phyloP scores from a whole-genome alignment of 2,329 filamentous ascomycete genomes.

The Claviceps sorghi region DNA sequence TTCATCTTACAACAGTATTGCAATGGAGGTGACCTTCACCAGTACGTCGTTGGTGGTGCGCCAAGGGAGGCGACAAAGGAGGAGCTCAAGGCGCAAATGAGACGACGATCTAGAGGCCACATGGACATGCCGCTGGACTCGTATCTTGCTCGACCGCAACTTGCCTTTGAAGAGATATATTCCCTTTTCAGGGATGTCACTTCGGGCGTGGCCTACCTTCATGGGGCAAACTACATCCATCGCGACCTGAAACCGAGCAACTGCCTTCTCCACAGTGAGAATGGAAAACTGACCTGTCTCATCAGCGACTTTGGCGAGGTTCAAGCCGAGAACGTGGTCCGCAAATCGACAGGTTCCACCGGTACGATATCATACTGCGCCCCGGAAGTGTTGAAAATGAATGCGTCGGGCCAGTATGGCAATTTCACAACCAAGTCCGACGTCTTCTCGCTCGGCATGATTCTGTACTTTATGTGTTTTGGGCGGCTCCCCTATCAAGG shows the following conservation, averaged over 20 bases:
- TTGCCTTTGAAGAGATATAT: conserved; percentile 82
- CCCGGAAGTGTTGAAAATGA: conserved; percentile 71
- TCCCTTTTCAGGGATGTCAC: conserved; percentile 94
- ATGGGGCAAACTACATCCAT: conserved; percentile 86
- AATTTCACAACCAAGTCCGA: conserved; percentile 97
- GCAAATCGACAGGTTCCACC: conserved; percentile 85
- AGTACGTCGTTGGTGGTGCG: conserved; percentile 62
- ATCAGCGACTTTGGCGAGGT: conserved; percentile 98
- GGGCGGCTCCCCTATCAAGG: conserved; percentile 71
- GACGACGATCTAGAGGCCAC: conserved; percentile 67
- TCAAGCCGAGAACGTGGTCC: conserved; percentile 63
- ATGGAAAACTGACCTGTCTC: conserved; percentile 58
- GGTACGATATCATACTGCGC: conserved; percentile 97
- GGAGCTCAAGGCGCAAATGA: conserved; percentile 74
- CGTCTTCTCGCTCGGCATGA: conserved; percentile 97
- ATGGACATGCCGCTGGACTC: conserved; percentile 45
- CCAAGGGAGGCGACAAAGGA: conserved; percentile 58
- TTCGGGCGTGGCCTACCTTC: conserved; percentile 77
- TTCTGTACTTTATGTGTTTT: conserved; percentile 96
- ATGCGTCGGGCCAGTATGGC: conserved; percentile 56
- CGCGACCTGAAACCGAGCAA: conserved; percentile 94
- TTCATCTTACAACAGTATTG: conserved; percentile 98
- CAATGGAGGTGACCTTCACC: conserved; percentile 80
- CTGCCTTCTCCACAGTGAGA: conserved; percentile 71
- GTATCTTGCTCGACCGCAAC: conserved; percentile 23